Evolutionary conservation across 208 protist genomes (phyloP), one percentile per base, ranked within the genome.

Genomic region (Trypanosomatidae sp.): DNA sequence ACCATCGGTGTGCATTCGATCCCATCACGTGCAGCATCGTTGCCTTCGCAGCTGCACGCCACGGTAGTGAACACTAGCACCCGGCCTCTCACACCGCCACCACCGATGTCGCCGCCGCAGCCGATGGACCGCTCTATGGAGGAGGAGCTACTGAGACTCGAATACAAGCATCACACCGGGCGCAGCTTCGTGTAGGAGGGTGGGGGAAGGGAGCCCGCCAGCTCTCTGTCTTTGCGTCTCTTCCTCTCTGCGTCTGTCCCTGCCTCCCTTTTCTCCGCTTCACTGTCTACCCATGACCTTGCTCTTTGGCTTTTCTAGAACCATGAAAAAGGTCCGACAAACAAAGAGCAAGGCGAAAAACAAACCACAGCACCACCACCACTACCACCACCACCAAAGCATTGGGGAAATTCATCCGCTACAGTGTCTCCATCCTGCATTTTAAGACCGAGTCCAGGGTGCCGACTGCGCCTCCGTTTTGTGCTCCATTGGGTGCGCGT

Each of bases 111-210:
- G 39, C 50, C 39, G 49, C 49, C 59, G 43, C 30, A 49, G 25
- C 28, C 46, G 39, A 46, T 2, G 43, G 59, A 30, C 39, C 28
- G 50, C 1, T 78, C 88, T 15, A 84, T 95, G 60, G 91, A 91
- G 52, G 76, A 93, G 80, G 86, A 91, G 70, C 76, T 95, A 69
- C 79, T 95, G 68, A 79, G 82, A 17, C 65, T 91, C 7, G 86
- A 88, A 33, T 88, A 86, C 64, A 46, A 80, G 39, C 58, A 71
- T 7, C 59, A 39, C 49, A 53, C 62, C 6, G 33, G 52, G 39
- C 60, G 46, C 17, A 33, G 43, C 15, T 53, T 59, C 9, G 47
- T 55, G 30, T 47, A n/a, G 55, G n/a, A 28, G 55, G 49, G 39
- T 2, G 43, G 47, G 22, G 43, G 47, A 43, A 10, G 43, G 4